Conservation (phyloP, 2,329 filamentous ascomycete species). For the Aspergillus sp. region DNA sequence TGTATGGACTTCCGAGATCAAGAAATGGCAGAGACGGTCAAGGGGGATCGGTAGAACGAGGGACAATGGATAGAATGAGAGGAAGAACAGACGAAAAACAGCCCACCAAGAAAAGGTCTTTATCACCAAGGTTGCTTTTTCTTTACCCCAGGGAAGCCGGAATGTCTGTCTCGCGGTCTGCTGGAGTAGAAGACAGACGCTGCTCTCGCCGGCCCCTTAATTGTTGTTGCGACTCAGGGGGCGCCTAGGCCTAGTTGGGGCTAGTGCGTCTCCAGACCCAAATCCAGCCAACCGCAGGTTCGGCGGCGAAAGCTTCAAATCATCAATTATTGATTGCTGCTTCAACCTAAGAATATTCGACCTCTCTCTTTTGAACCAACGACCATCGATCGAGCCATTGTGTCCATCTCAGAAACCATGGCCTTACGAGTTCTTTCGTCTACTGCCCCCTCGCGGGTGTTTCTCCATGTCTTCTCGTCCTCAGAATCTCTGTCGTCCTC, state of each 20-base stretch:
- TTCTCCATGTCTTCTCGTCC: slow-evolving; percentile 17
- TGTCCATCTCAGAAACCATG: slow-evolving; percentile 15
- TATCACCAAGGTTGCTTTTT: slow-evolving; percentile 15
- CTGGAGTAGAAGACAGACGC: not conserved
- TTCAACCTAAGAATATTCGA: no score
- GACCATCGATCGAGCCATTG: no score
- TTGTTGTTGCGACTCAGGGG: slow-evolving; percentile 34
- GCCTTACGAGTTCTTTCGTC: slow-evolving; percentile 20
- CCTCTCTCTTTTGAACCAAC: no score
- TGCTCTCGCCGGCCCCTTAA: slow-evolving; percentile 11
- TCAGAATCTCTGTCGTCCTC: slow-evolving; percentile 11
- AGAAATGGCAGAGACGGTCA: slow-evolving; percentile 1
- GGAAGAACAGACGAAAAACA: slow-evolving; percentile 6
- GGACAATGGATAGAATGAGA: slow-evolving; percentile 1
- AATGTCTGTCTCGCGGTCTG: not conserved
- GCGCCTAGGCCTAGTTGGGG: slow-evolving; percentile 23
- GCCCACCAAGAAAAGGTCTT: slow-evolving; percentile 3
- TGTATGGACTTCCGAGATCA: slow-evolving; percentile 11
- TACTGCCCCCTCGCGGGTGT: slow-evolving; percentile 13
- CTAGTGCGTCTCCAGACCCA: slow-evolving; percentile 26
- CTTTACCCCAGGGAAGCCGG: slow-evolving; percentile 2
- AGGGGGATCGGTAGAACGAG: not conserved
- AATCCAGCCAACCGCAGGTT: slow-evolving; percentile 10
- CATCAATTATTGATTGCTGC: no score
- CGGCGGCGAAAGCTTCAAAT: no score